Evolutionary conservation across 1,284 basidiomycete genomes (phyloP), one percentile per base, ranked within the genome.

Genomic region (Cronartium ribicola): DNA sequence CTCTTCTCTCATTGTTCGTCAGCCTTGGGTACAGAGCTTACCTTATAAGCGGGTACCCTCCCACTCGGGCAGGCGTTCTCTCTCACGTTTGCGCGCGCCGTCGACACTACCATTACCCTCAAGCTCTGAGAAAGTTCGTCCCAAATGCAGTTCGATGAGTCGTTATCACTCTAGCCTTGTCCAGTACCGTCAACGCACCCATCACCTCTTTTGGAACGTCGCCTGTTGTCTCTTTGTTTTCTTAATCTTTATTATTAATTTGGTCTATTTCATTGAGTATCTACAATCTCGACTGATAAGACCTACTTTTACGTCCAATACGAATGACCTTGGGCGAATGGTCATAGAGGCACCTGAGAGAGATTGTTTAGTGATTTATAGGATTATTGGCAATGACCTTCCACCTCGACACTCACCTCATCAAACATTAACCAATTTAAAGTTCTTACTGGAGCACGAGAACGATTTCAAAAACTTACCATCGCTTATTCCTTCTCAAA

Each of bases 301-400:
- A 11, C 17, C 29, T 55, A 29, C 29, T 29, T 29, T 29, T 1
- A 29, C 29, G 29, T 29, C 29, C 29, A 29, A 29, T 29, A 29
- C 29, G 29, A 29, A 29, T 29, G 29, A 1, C 2, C 29, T 29
- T 29, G 29, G 29, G 51, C 4, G 29, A 20, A 55, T 55, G 51
- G 55, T 48, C 20, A 60, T 66, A 11, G 63, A 73, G 8, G 11
- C 48, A 36, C 78, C 79, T 11, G 69, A 80, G 40, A 77, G 80
- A 60, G 79, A 80, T 75, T 79, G 79, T 4, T 75, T 81, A 29
- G 77, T 80, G 7, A 73, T 81, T 11, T 81, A 81, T 67, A 77
- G 80, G 11, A 80, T 81, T 66, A 76, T 81, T 44, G 80, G 80
- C 69, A 81, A 80, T 76, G 80, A 81, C 67, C 75, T 81, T 5